Evolutionary conservation across 108 stramenopile genomes (phyloP), one percentile per base, ranked within the genome.

Genomic region (Nitzschia sp.): DNA sequence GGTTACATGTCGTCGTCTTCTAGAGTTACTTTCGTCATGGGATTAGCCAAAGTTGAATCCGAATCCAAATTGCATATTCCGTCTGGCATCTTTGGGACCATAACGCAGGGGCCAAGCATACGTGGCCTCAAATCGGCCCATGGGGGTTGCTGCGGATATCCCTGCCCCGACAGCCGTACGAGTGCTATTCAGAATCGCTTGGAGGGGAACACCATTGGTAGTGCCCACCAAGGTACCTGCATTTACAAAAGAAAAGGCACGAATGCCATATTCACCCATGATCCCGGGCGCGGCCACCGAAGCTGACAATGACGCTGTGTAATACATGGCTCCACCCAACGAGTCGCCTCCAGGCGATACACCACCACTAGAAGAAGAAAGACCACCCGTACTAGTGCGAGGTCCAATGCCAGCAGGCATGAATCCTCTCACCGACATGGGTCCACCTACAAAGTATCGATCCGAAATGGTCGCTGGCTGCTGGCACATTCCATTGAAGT

Each of bases 371-470:
- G 82, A 73, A n/a, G n/a, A n/a, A n/a, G n/a, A n/a, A n/a, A n/a
- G n/a, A 34, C 84, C 86, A 28, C 87, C 87, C 42, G 23, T 58
- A 19, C 31, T 75, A 30, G 85, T 76, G 32, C 93, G 75, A 9
- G 90, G 93, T 36, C 93, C 93, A 64, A 94, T 90, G 1, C 90
- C 90, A 28, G 84, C 76, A 9, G 89, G 93, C 26, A 84, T 49
- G 77, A 94, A 94, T 6, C 93, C 93, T 51, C 90, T 71, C 3
- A 94, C 64, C 42, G 88, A 85, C 63, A 85, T 72, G 17, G 93
- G 88, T 18, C 93, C 93, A 23, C 93, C 93, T 24, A 88, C 64
- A 70, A 86, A 91, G 66, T 90, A 94, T 46, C 93, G 79, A 81
- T 94, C 93, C 30, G 86, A 87, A 46, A 83, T 70, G 53, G 83